Evolutionary conservation across 345 rosid species (phyloP), one percentile per base, ranked within the genome.

Genomic region (Gynandropsis gynandra): DNA sequence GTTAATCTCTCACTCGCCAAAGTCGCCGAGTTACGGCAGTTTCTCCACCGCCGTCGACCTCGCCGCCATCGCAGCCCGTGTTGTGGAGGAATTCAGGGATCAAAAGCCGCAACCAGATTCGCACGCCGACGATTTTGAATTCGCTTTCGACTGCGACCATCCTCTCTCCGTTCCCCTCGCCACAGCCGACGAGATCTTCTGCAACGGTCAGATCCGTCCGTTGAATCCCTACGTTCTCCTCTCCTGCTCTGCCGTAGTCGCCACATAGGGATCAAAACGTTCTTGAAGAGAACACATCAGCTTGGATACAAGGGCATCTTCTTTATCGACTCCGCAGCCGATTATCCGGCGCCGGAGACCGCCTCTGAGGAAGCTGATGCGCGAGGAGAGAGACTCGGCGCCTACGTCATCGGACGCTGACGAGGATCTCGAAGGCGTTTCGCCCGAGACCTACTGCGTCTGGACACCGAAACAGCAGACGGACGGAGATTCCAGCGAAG

Each of bases 181-280:
- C 4, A 47, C 81, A 0, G 87, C 87, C 13, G 93, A 83, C 41
- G 78, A 80, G 58, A 80, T 78, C 68, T 80, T 78, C 80, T 64
- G 16, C 38, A 69, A 80, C 53, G 87, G 87, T 12, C 73, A 70
- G 66, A 83, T 85, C 32, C 80, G 72, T 58, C 97, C 95, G 19
- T 13, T 47, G 36, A 76, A 69, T 12, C 82, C 81, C 4, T 80
- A 72, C 38, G 56, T 16, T 35, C 77, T 74, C 1, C 49, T 72
- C 15, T 75, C 76, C 34, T 38, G 53, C 63, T 50, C 63, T 6
- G 33, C 10, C 19, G 57, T 63, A 44, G 33, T 60, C 8, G 21
- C 39, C 4, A 56, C n/a, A n/a, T n/a, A n/a, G n/a, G n/a, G n/a
- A n/a, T n/a, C n/a, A n/a, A n/a, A n/a, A n/a, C n/a, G n/a, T n/a